These are phyloP conservation scores for Fonsecaea pedrosoi DNA, from an alignment of 2,329 filamentous ascomycete species.

Conservation along the genomic window DNA sequence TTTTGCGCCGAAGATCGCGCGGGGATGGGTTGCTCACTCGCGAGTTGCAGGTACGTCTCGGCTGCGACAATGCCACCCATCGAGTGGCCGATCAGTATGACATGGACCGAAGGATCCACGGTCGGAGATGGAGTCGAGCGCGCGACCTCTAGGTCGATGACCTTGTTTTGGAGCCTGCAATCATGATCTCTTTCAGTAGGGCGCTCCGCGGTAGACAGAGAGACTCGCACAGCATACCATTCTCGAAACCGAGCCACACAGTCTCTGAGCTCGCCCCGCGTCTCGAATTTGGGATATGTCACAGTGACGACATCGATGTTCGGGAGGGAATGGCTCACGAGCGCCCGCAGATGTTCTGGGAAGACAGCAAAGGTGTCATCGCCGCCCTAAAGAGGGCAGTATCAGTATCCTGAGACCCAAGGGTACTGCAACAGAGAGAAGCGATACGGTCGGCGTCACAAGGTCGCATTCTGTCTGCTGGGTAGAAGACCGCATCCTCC, in stretches of 20 bases:
- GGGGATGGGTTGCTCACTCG: conserved; percentile 66
- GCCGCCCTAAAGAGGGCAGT: conserved; percentile 48
- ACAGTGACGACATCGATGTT: conserved; percentile 50
- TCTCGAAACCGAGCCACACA: conserved; percentile 55
- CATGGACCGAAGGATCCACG: conserved; percentile 81
- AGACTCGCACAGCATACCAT: conserved; percentile 47
- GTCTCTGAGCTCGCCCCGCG: conserved; percentile 55
- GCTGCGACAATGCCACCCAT: conserved; percentile 95
- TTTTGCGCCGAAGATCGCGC: conserved; percentile 43
- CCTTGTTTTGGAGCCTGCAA: conserved; percentile 81
- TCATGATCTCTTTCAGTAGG: conserved; percentile 6
- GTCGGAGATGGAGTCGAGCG: conserved; percentile 81
- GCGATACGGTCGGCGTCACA: neutral
- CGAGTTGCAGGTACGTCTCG: conserved; percentile 79
- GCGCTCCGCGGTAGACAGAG: neutral
- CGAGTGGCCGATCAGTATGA: conserved; percentile 83
- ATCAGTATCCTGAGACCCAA: conserved; percentile 16
- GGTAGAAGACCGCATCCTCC: neutral
- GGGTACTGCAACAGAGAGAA: neutral
- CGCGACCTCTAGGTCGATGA: conserved; percentile 91
- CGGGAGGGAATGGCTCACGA: conserved; percentile 53
- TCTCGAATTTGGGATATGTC: conserved; percentile 59
- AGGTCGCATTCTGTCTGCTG: conserved; percentile 1
- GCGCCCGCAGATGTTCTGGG: conserved; percentile 51
- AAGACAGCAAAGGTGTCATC: conserved; percentile 58